phyloP scores from a whole-genome alignment of 805 yeast genomes.

The Candida piceae region DNA sequence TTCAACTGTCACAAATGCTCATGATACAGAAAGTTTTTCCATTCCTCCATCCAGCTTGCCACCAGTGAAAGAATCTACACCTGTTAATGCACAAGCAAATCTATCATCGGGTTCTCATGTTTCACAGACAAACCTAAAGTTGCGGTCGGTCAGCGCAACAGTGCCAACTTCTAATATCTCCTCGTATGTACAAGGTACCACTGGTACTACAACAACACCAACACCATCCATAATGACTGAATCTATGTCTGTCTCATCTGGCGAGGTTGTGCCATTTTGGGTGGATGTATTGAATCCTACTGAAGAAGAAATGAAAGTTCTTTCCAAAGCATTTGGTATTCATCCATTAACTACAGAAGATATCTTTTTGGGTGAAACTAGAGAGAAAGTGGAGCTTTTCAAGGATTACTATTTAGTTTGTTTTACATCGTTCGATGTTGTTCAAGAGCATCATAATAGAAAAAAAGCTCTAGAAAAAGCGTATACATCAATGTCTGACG shows the following conservation, averaged over 20 bases:
- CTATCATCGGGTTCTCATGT: background rate
- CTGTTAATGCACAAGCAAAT: background rate
- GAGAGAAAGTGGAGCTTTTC: constrained; percentile 94
- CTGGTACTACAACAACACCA: constrained; percentile 4
- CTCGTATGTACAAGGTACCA: no score
- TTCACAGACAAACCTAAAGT: background rate
- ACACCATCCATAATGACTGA: constrained; percentile 22
- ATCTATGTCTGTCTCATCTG: constrained; percentile 10
- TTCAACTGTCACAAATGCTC: background rate
- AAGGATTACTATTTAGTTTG: constrained; percentile 85
- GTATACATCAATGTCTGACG: constrained; percentile 11
- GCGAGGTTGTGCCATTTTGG: constrained; percentile 71
- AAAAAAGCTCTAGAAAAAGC: constrained; percentile 24
- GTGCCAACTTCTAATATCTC: no score
- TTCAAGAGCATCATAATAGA: constrained; percentile 56
- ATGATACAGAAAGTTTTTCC: constrained; percentile 5
- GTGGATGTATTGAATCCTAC: constrained; percentile 88
- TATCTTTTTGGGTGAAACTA: constrained; percentile 84
- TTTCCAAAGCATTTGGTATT: constrained; percentile 86
- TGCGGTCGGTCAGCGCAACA: constrained; percentile 8
- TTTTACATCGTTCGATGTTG: constrained; percentile 79
- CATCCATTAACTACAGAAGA: constrained; percentile 97
- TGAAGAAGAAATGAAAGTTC: constrained; percentile 92
- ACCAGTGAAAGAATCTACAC: background rate
- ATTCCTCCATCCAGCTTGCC: constrained; percentile 1